phyloP scores from a whole-genome alignment of 148 eudicot genomes.

The Chenopodium suecicum region DNA sequence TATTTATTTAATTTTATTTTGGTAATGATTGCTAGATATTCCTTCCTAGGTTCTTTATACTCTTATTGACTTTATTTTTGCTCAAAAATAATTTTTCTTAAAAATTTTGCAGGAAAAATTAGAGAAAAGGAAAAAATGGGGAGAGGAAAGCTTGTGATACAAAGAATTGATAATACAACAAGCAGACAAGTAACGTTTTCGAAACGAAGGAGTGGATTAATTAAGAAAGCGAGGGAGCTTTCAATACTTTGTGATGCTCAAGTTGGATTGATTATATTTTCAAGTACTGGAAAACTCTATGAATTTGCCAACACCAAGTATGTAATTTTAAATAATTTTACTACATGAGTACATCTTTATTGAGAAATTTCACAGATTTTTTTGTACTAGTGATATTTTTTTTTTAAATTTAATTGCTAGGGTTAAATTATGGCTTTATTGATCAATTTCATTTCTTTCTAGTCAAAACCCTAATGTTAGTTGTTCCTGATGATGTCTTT shows the following conservation, averaged over 20 bases:
- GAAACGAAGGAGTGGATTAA: conserved; percentile 24
- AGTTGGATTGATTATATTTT: conserved; percentile 22
- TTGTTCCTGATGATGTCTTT: not conserved
- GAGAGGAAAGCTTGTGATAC: conserved; percentile 33
- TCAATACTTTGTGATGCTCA: conserved; percentile 29
- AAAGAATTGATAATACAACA: conserved; percentile 33
- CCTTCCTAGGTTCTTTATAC: not conserved
- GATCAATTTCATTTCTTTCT: not conserved
- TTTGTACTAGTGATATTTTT: not conserved
- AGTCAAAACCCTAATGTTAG: not conserved
- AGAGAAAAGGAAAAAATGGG: conserved; percentile 17
- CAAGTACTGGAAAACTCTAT: conserved; percentile 24
- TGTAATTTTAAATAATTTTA: not conserved
- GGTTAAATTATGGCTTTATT: conserved; percentile 3
- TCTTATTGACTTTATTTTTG: not conserved
- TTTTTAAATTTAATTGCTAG: not conserved
- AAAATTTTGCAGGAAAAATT: not conserved
- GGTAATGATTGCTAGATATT: not conserved
- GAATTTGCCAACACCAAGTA: conserved; percentile 22
- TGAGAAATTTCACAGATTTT: too few relatives aligned
- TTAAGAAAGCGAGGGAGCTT: conserved; percentile 27
- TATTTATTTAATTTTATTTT: not conserved
- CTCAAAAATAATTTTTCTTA: not conserved
- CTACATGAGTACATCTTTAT: too few relatives aligned
- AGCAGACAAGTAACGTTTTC: conserved; percentile 32